phyloP scores from a whole-genome alignment of 257 asterid species.

The Solanum microdontum region DNA sequence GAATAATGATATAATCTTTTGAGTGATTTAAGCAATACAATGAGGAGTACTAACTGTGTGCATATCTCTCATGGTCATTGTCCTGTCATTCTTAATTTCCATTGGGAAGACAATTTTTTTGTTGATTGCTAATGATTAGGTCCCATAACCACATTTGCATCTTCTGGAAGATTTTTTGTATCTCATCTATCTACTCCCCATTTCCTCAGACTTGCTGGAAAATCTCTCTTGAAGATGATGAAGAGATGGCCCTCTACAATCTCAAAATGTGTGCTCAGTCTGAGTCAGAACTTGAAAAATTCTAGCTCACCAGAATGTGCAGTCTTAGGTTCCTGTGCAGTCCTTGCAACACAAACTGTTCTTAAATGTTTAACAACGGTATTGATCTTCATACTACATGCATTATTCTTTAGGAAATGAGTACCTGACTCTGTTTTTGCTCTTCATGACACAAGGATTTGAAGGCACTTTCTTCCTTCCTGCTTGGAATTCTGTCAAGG shows the following conservation, averaged over 20 bases:
- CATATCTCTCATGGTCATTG: neutral
- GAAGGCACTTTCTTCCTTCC: slow-evolving; percentile 82
- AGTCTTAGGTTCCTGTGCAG: slow-evolving; percentile 93
- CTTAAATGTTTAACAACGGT: slow-evolving; percentile 90
- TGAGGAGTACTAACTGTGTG: neutral
- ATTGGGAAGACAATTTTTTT: neutral
- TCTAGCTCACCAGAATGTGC: slow-evolving; percentile 72
- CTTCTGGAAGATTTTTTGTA: slow-evolving; percentile 5
- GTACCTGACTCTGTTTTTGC: slow-evolving; percentile 17
- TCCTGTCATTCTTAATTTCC: neutral
- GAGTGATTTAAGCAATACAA: neutral
- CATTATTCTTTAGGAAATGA: slow-evolving; percentile 6
- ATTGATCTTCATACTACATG: neutral
- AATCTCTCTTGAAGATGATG: slow-evolving; percentile 72
- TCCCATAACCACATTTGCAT: neutral
- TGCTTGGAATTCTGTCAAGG: slow-evolving; percentile 91
- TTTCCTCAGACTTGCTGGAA: slow-evolving; percentile 69
- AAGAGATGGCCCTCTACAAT: slow-evolving; percentile 97
- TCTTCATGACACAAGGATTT: slow-evolving; percentile 48
- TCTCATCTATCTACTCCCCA: slow-evolving; percentile 5
- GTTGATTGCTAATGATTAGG: neutral
- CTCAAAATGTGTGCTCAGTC: slow-evolving; percentile 61
- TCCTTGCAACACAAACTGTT: slow-evolving; percentile 82
- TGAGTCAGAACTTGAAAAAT: slow-evolving; percentile 56
- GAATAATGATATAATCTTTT: neutral